phyloP scores from a whole-genome alignment of 139 green algal genomes.

The Coelastrella sp. region DNA sequence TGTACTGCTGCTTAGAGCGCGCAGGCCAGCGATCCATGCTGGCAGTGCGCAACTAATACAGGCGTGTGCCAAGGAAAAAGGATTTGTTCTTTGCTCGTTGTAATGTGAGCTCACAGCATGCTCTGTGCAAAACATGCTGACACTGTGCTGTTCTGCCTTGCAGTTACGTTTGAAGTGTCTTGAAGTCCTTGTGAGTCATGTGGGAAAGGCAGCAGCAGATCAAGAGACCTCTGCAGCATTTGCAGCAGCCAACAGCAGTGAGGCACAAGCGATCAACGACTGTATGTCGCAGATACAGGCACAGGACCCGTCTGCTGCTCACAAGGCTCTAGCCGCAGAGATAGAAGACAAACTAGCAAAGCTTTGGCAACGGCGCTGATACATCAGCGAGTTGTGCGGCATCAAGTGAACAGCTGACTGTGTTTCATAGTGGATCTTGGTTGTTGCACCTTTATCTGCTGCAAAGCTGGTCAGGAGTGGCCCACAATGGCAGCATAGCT shows the following conservation, averaged over 20 bases:
- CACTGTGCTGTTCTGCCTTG: background rate
- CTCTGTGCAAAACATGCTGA: background rate
- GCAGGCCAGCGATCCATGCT: background rate
- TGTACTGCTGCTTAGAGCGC: background rate
- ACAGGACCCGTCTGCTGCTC: conserved; percentile 21
- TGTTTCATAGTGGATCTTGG: no score
- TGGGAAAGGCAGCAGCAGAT: no score
- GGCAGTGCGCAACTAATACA: background rate
- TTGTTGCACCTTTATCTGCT: no score
- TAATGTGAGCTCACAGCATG: background rate
- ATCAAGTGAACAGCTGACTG: no score
- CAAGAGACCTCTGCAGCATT: background rate
- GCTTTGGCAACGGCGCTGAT: no score
- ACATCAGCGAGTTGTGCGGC: no score
- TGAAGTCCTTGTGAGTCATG: background rate
- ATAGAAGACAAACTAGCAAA: background rate
- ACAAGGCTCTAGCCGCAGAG: conserved; percentile 17
- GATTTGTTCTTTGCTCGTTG: background rate
- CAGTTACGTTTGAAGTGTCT: conserved; percentile 32
- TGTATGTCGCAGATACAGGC: background rate
- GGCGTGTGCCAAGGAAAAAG: background rate
- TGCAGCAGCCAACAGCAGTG: no score
- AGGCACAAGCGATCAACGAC: background rate
- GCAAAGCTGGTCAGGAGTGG: no score
- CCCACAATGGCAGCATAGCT: no score